phyloP scores from a whole-genome alignment of 2,329 filamentous ascomycete species.

The Fusarium xyrophilum region DNA sequence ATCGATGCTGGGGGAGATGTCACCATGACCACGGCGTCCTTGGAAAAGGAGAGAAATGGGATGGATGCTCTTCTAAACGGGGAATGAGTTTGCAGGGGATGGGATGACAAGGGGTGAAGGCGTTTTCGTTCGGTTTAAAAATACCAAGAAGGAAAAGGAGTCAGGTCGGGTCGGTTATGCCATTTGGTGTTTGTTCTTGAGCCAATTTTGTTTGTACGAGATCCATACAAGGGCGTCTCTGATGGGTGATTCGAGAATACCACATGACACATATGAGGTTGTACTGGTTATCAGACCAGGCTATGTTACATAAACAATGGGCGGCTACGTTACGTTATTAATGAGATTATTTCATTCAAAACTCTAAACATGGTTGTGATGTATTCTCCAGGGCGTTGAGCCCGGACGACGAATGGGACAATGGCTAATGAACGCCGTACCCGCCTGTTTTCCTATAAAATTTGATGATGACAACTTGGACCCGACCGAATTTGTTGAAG shows the following conservation, averaged over 20 bases:
- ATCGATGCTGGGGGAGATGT: conserved; percentile 43
- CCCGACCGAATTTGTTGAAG: conserved; percentile 44
- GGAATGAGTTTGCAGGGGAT: conserved; percentile 42
- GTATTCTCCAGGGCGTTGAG: conserved; percentile 43
- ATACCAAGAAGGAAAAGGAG: conserved; percentile 33
- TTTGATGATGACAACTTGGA: conserved; percentile 32
- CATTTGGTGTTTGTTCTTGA: conserved; percentile 15
- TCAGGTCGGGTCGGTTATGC: conserved; percentile 21
- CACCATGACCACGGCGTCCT: conserved; percentile 51
- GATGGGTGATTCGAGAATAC: not conserved
- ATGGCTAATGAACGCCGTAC: conserved; percentile 28
- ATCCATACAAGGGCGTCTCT: conserved; percentile 16
- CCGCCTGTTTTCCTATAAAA: conserved; percentile 21
- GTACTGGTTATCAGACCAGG: not conserved
- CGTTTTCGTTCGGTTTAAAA: conserved; percentile 38
- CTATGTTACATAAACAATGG: not conserved
- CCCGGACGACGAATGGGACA: conserved; percentile 41
- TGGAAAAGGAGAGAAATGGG: conserved; percentile 56
- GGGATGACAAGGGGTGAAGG: conserved; percentile 17
- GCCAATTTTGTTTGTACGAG: conserved; percentile 18
- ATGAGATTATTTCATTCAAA: not conserved
- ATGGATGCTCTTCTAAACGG: conserved; percentile 55
- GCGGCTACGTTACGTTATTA: not conserved
- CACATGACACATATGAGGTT: not conserved
- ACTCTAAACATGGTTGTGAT: not conserved